Base-by-base conservation (phyloP, 1,284 basidiomycete genomes). In the Veloboletus limbatus region DNA sequence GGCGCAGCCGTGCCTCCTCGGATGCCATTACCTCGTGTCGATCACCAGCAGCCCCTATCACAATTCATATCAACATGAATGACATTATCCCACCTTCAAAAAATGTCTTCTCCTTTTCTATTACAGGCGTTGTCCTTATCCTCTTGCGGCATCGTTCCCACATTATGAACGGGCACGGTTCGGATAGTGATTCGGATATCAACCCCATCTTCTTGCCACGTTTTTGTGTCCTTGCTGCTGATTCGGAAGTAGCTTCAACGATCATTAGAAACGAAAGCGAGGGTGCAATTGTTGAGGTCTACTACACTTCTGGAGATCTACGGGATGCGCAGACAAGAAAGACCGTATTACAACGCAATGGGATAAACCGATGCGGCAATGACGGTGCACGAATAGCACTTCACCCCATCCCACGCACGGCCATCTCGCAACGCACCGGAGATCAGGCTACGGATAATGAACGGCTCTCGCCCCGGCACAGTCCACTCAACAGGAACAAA, bases 11-110 rank as follows among this genome's bases (percentile, higher is more conserved):
- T 45, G 59, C 60, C 17, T 54, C 60, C 44, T 62, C 54, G 45
- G 55, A 57, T 40, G 61, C 43, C 44, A 43, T 54, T 47, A 35
- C 44, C 52, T 47, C 48, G 20, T 47, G 22, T 34, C 45, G 43
- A 38, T 55, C 48, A 46, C 57, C 62, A 1, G 58, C 65, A 28
- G 44, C 52, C 20, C 64, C 62, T 11, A 54, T 63, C 20, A 87
- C 85, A 0, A 65, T 90, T 5, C 86, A 88, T 58, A 56, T 90
- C 45, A 87, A 89, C 56, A 85, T 89, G 72, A 86, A 86, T 56
- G 84, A 88, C 34, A 69, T 89, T 13, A 68, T 79, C n/a, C 76
- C 79, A 2, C 78, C 83, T 3, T 67, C 76, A 24, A 82, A 79
- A 61, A 81, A 79, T 48, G 62, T 71, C 6, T 81, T 89, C 57